Conservation (phyloP, 257 asterid genomes). For the Primulina eburnea region DNA sequence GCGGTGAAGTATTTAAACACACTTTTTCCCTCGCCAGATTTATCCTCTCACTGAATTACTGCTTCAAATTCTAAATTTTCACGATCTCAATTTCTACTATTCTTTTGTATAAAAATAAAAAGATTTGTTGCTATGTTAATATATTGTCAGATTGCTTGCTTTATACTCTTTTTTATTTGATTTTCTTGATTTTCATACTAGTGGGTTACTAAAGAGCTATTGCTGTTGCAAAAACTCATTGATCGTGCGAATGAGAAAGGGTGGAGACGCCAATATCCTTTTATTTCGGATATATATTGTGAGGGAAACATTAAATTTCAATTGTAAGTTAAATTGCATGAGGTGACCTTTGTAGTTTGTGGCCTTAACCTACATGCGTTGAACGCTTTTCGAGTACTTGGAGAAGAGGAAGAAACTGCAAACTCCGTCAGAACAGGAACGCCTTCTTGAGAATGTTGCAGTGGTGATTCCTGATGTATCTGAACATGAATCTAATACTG, state of each 20-base stretch:
- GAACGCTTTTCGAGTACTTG: conserved; percentile 36
- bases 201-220: conserved; percentile 48
- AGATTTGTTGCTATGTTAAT: neutral
- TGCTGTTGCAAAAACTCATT: conserved; percentile 28
- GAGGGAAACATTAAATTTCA: neutral
- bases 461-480: conserved; percentile 46
- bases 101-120: too few relatives aligned
- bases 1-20: neutral
- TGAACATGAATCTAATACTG: conserved; percentile 32
- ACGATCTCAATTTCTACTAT: neutral
- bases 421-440: conserved; percentile 41
- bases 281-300: neutral
- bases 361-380: conserved; percentile 37
- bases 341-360: conserved; percentile 13
- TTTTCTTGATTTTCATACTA: conserved; percentile 22
- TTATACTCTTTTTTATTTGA: neutral
- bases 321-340: neutral
- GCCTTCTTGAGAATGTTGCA: conserved; percentile 44
- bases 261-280: conserved; percentile 53
- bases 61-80: neutral
- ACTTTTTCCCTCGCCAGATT: neutral
- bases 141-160: neutral
- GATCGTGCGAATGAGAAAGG: conserved; percentile 49
- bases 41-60: neutral
- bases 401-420: conserved; percentile 49